Conservation (phyloP, 768 basidiomycete species). For the Leccinellum luteum region DNA sequence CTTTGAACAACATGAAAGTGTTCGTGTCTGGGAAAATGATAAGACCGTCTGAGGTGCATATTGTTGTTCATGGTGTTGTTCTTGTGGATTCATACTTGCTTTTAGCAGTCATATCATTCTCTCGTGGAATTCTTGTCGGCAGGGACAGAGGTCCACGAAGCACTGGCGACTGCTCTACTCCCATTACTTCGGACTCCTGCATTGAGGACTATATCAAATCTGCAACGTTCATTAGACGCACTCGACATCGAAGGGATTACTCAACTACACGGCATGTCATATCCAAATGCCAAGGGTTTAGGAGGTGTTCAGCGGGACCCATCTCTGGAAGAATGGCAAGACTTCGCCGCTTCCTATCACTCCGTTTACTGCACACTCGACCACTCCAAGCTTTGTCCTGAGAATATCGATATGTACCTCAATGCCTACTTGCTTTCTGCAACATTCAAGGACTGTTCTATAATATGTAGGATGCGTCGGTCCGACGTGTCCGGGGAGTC, state of each 20-base stretch:
- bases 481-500: constrained; percentile 13
- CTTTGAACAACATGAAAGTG: constrained; percentile 78
- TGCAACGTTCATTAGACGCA: constrained; percentile 77
- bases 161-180: constrained; percentile 50
- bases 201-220: constrained; percentile 48
- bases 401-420: constrained; percentile 58
- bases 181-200: constrained; percentile 48
- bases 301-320: constrained; percentile 47
- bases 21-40: constrained; percentile 67
- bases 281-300: constrained; percentile 13
- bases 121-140: constrained; percentile 17
- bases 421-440: constrained; percentile 84
- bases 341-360: constrained; percentile 57
- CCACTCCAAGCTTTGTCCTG: constrained; percentile 38
- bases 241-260: constrained; percentile 84
- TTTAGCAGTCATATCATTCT: constrained; percentile 5
- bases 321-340: constrained; percentile 59
- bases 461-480: constrained; percentile 44
- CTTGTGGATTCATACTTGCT: constrained; percentile 1
- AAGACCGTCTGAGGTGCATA: constrained; percentile 54
- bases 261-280: constrained; percentile 34
- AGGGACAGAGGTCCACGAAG: constrained; percentile 40
- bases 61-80: neutral
- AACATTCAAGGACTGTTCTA: constrained; percentile 95
- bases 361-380: constrained; percentile 32